These are phyloP conservation scores for Metarhizium robertsii DNA, from an alignment of 2,329 filamentous ascomycete species.

Conservation along the genomic window DNA sequence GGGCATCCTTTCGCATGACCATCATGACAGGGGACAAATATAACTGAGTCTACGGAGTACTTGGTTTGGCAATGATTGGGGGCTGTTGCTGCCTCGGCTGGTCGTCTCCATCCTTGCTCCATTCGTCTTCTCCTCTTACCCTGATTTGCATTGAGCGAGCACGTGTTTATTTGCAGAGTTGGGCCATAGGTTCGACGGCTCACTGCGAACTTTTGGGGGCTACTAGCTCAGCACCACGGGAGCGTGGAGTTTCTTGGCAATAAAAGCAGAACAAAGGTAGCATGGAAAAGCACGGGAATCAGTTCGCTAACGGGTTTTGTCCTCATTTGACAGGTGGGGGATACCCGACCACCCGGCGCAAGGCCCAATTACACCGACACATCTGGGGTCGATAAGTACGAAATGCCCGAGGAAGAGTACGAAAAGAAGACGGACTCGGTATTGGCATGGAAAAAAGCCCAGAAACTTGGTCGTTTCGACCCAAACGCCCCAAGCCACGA, in stretches of 20 bases:
- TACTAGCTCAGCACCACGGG: background rate
- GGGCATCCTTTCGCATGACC: background rate
- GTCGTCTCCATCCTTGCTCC: background rate
- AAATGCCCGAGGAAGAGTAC: constrained; percentile 79
- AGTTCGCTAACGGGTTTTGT: constrained; percentile 17
- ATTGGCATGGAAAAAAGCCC: constrained; percentile 88
- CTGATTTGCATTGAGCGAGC: background rate
- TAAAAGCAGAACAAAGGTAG: background rate
- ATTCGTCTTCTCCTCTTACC: background rate
- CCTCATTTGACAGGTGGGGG: constrained; percentile 51
- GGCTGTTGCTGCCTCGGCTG: background rate
- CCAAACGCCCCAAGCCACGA: constrained; percentile 69
- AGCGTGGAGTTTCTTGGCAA: background rate
- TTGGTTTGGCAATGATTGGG: background rate
- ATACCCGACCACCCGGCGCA: constrained; percentile 66
- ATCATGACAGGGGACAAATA: background rate
- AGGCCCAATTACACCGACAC: constrained; percentile 76
- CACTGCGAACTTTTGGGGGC: background rate
- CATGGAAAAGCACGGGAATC: background rate
- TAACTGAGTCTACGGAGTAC: background rate
- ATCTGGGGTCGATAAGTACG: constrained; percentile 77
- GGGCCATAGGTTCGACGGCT: background rate
- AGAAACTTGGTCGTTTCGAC: constrained; percentile 94
- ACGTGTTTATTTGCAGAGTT: background rate
- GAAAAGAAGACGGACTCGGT: constrained; percentile 81